Base-by-base conservation (phyloP, 2,329 filamentous ascomycete genomes). In the Phyllosticta citribraziliensis region DNA sequence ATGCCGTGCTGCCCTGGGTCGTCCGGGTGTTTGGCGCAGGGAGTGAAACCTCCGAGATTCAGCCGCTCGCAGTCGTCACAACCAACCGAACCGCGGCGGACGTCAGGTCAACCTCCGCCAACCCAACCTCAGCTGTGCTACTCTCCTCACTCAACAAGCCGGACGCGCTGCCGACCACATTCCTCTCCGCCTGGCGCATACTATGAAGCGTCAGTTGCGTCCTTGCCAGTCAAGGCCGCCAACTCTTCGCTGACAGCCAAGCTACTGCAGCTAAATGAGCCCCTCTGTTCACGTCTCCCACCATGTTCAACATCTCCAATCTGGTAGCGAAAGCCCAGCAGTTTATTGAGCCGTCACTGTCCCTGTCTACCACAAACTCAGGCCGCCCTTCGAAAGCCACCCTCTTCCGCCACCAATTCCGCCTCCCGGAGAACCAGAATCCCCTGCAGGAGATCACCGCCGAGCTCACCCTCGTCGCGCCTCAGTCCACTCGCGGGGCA, bases 321-420 rank as follows among this genome's bases (percentile, higher is more conserved):
- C 87, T 97, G 75, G 91, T 97, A 70, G 91, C 96, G 76, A 96
- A 93, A 83, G 92, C 92, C 67, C 91, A 96, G 81, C 90, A 92
- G 77, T 82, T 96, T 76, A 95, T 97, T 78, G 93, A 97, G 75
- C 89, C 91, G 59, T 88, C 88, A 66, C 86, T 91, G 73, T 86
- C 88, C 70, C 74, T 78, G 52, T 84, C 86, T 66, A 82, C 89
- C 63, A 85, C 87, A 67, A 83, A 86, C 70, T 84, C 87, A 63
- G 89, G 94, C 75, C 88, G 90, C 72, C 91, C 92, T 56, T 93
- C 92, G 71, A 97, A 97, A 78, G 86, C 91, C 61, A 88, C 88
- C 57, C 84, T 97, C 63, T 99, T 97, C 79, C 91, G 94, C 78
- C 88, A 88, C 74, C 94, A 99, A 76, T 99, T 99, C 79, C 90